Evolutionary conservation across 1,284 basidiomycete genomes (phyloP).

Genomic region (Exsudoporus floridanus): DNA sequence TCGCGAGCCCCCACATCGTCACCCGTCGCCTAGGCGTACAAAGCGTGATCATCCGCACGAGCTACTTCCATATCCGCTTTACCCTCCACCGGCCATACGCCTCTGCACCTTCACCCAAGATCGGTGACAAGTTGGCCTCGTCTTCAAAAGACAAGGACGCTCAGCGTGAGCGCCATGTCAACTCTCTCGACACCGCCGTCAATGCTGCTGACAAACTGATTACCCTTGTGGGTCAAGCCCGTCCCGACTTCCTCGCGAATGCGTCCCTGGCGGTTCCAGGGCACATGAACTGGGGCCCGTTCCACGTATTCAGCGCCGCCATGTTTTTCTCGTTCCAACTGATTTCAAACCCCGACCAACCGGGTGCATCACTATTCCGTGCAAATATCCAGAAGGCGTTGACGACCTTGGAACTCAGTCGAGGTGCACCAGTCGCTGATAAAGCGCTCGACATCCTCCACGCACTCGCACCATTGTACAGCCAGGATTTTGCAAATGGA

Average conservation of each 20-base stretch:
- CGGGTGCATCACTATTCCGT: slow-evolving; percentile 69
- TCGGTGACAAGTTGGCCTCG: slow-evolving; percentile 20
- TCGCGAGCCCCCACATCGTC: slow-evolving; percentile 56
- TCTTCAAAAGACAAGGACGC: slow-evolving; percentile 40
- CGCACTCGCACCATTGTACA: slow-evolving; percentile 68
- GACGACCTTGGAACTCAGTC: slow-evolving; percentile 58
- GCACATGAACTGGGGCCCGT: slow-evolving; percentile 79
- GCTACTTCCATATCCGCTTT: slow-evolving; percentile 78
- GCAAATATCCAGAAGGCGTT: slow-evolving; percentile 69
- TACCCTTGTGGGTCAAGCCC: slow-evolving; percentile 65
- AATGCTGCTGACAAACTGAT: slow-evolving; percentile 73
- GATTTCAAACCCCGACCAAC: slow-evolving; percentile 73
- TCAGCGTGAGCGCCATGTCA: slow-evolving; percentile 44
- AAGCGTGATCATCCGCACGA: slow-evolving; percentile 71
- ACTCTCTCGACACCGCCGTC: slow-evolving; percentile 70
- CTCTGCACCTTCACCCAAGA: slow-evolving; percentile 34
- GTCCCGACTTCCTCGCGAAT: slow-evolving; percentile 69
- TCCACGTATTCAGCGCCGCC: slow-evolving; percentile 78
- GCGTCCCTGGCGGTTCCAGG: slow-evolving; percentile 68
- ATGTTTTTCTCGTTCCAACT: slow-evolving; percentile 87
- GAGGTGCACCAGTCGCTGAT: slow-evolving; percentile 64
- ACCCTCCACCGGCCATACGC: slow-evolving; percentile 78
- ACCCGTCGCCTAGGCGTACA: slow-evolving; percentile 68
- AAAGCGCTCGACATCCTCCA: slow-evolving; percentile 68
- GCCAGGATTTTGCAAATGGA: slow-evolving; percentile 52